A percentile compares a stretch with the other conserved stretches of the same genome.
These are phyloP conservation scores for Colletotrichum sansevieriae DNA, from an alignment of 2,329 filamentous ascomycete genomes.

Conservation along the genomic window DNA sequence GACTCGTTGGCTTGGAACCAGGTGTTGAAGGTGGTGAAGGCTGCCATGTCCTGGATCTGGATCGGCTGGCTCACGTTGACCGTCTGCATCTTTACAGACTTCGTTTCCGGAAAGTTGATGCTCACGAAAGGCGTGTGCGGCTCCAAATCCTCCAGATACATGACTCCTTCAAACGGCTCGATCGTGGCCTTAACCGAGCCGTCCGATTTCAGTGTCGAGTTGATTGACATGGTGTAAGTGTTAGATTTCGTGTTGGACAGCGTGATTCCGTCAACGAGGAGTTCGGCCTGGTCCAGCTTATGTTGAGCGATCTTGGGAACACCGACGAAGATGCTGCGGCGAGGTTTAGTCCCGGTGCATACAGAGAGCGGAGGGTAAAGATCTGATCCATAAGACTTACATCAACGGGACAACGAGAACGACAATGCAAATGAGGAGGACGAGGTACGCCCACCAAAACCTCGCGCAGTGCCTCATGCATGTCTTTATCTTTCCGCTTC, in stretches of 20 bases:
- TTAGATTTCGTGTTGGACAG: slow-evolving; percentile 61
- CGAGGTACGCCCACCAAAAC: slow-evolving; percentile 73
- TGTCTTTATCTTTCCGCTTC: slow-evolving; percentile 52
- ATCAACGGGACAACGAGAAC: slow-evolving; percentile 70
- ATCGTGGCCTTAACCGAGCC: slow-evolving; percentile 65
- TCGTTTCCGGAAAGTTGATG: slow-evolving; percentile 66
- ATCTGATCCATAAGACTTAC: slow-evolving; percentile 58
- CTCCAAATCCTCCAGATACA: slow-evolving; percentile 66
- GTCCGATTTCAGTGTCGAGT: slow-evolving; percentile 67
- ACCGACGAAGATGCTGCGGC: slow-evolving; percentile 65
- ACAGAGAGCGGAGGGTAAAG: background rate
- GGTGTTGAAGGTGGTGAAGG: slow-evolving; percentile 68
- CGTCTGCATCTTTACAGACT: slow-evolving; percentile 59
- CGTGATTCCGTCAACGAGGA: slow-evolving; percentile 64
- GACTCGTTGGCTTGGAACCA: slow-evolving; percentile 65
- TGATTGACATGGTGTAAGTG: slow-evolving; percentile 65
- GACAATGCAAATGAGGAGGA: slow-evolving; percentile 62
- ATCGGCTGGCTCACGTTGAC: slow-evolving; percentile 67
- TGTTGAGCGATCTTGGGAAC: slow-evolving; percentile 69
- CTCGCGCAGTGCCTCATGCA: slow-evolving; percentile 63
- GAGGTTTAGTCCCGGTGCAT: slow-evolving; percentile 22
- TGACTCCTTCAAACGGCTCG: slow-evolving; percentile 63
- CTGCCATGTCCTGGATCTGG: slow-evolving; percentile 59
- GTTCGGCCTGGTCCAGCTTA: slow-evolving; percentile 66
- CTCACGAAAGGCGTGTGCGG: slow-evolving; percentile 63